Evolutionary conservation across 1,139 yeast species (phyloP).

Genomic region (Pichia terricola): DNA sequence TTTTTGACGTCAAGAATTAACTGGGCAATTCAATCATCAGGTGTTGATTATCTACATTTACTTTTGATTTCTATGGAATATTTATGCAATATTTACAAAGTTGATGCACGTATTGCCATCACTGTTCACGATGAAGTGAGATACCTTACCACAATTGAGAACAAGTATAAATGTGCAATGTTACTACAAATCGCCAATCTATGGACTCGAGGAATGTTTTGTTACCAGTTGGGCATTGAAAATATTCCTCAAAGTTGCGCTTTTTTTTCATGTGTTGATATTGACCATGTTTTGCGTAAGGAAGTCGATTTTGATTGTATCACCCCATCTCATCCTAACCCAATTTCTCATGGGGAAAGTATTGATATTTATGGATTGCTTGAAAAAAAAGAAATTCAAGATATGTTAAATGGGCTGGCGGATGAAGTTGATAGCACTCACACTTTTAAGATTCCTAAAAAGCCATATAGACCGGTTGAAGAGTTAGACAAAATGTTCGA

Average conservation of each 20-base stretch:
- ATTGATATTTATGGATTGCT: slow-evolving; percentile 50
- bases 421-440: slow-evolving; percentile 13
- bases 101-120: slow-evolving; percentile 73
- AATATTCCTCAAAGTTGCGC: slow-evolving; percentile 95
- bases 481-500: slow-evolving; percentile 24
- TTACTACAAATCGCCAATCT: slow-evolving; percentile 80
- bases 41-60: slow-evolving; percentile 90
- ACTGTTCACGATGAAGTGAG: slow-evolving; percentile 96
- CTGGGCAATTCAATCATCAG: slow-evolving; percentile 98
- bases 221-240: slow-evolving; percentile 81
- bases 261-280: slow-evolving; percentile 87
- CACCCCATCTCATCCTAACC: slow-evolving; percentile 72
- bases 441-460: slow-evolving; percentile 5
- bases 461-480: slow-evolving; percentile 21
- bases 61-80: slow-evolving; percentile 84
- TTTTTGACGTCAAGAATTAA: slow-evolving; percentile 87
- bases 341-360: slow-evolving; percentile 76
- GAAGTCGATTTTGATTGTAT: slow-evolving; percentile 84
- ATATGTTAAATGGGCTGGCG: slow-evolving; percentile 14
- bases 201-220: slow-evolving; percentile 96
- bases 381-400: slow-evolving; percentile 24
- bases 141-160: slow-evolving; percentile 64
- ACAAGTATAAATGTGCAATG: slow-evolving; percentile 66
- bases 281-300: slow-evolving; percentile 79
- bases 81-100: slow-evolving; percentile 48